Percentiles rank a stretch among this genome's conserved stretches.
These are phyloP conservation scores for Prillingera fragicola DNA, from an alignment of 1,284 basidiomycete species.

Conservation along the genomic window DNA sequence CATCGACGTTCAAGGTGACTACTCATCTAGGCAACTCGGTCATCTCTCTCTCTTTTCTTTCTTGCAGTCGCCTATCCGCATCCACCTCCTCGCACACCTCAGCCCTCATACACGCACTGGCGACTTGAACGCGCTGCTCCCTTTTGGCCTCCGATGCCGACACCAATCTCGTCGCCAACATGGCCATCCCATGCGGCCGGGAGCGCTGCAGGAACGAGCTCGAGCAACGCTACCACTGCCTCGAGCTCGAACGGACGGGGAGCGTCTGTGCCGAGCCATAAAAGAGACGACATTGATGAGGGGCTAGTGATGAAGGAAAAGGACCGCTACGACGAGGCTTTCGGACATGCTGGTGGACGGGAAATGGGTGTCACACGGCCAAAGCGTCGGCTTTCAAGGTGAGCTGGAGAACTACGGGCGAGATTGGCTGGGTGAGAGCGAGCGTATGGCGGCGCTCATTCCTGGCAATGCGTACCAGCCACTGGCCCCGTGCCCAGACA, in stretches of 20 bases:
- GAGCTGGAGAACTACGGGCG: too few relatives aligned
- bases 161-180: too few relatives aligned
- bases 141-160: too few relatives aligned
- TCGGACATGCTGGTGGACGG: conserved; percentile 31
- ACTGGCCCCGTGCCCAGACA: not conserved
- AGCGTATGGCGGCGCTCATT: not conserved
- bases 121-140: too few relatives aligned
- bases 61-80: too few relatives aligned
- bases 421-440: not conserved
- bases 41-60: too few relatives aligned
- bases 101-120: too few relatives aligned
- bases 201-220: too few relatives aligned
- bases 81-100: too few relatives aligned
- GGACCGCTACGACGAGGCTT: conserved; percentile 20
- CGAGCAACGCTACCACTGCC: not conserved
- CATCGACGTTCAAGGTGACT: too few relatives aligned
- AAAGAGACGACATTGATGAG: conserved; percentile 16
- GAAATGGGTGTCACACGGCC: conserved; percentile 37
- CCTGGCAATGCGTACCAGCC: not conserved
- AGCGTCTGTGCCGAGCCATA: not conserved
- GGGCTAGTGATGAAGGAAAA: conserved; percentile 30
- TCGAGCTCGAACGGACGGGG: not conserved
- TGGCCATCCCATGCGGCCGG: too few relatives aligned
- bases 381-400: conserved; percentile 43
- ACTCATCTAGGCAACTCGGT: too few relatives aligned